phyloP scores from a whole-genome alignment of 1,284 basidiomycete genomes.

The Heterobasidion occidentale region DNA sequence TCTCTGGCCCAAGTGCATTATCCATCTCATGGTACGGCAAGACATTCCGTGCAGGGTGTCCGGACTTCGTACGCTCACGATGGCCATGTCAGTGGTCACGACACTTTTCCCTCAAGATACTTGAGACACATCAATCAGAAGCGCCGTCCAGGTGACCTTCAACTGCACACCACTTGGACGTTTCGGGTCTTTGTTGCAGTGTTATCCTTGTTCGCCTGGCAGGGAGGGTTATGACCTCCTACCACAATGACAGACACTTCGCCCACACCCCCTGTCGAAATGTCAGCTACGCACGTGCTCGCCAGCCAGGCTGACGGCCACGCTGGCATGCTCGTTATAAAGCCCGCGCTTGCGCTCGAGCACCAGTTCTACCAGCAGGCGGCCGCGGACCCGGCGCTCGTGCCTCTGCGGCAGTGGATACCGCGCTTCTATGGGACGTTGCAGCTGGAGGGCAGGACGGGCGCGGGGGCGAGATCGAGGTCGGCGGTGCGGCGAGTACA shows the following conservation, averaged over 20 bases:
- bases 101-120: too few relatives aligned
- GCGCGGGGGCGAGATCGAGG: constrained; percentile 9
- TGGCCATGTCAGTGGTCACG: too few relatives aligned
- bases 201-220: too few relatives aligned
- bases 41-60: too few relatives aligned
- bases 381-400: constrained; percentile 32
- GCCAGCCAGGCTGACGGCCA: constrained; percentile 85
- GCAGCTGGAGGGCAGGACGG: constrained; percentile 48
- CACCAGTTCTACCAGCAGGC: constrained; percentile 71
- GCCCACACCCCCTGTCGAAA: neutral
- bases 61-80: too few relatives aligned
- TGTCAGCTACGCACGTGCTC: constrained; percentile 15
- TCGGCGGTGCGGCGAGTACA: constrained; percentile 22
- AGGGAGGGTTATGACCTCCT: neutral
- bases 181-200: too few relatives aligned
- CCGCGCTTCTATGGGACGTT: constrained; percentile 77
- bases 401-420: constrained; percentile 45
- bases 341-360: constrained; percentile 70
- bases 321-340: constrained; percentile 64
- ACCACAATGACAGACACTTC: neutral
- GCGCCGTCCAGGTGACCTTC: too few relatives aligned
- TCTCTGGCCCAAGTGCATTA: too few relatives aligned
- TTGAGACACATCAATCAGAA: too few relatives aligned
- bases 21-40: too few relatives aligned
- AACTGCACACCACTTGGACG: too few relatives aligned